Evolutionary conservation across 2,329 filamentous ascomycete genomes (phyloP).

Genomic region (Fusarium anthophilum): DNA sequence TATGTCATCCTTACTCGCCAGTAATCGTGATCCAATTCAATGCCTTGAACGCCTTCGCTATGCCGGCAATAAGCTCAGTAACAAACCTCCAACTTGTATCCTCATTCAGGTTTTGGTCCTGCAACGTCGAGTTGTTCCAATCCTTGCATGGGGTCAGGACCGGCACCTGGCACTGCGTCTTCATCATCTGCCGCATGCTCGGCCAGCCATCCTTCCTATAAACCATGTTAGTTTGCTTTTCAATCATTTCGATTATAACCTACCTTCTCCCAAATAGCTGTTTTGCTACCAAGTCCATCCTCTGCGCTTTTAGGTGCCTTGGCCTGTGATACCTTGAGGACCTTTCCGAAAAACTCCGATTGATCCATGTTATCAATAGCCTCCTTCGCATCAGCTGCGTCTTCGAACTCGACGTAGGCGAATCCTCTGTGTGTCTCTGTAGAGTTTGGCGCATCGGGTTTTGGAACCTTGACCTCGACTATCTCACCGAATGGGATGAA

Average conservation of each 20-base stretch:
- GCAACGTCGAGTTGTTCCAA: constrained; percentile 93
- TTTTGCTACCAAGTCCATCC: constrained; percentile 91
- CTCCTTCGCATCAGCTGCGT: constrained; percentile 85
- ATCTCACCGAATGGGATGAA: constrained; percentile 98
- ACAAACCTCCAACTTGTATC: constrained; percentile 47
- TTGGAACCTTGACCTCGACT: constrained; percentile 87
- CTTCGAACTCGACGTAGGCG: constrained; percentile 95
- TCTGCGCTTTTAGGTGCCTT: constrained; percentile 90
- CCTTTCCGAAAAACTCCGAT: constrained; percentile 89
- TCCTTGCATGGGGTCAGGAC: constrained; percentile 93
- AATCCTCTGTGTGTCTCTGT: constrained; percentile 88
- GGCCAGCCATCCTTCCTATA: constrained; percentile 90
- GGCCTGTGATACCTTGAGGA: constrained; percentile 90
- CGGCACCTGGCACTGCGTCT: constrained; percentile 55
- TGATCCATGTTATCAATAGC: constrained; percentile 99
- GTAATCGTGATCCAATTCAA: constrained; percentile 37
- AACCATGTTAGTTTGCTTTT: constrained; percentile 5
- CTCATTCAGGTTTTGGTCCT: constrained; percentile 77
- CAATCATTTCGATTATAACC: constrained; percentile 39
- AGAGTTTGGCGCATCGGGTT: constrained; percentile 82
- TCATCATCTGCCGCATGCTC: constrained; percentile 73
- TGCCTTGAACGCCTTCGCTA: constrained; percentile 58
- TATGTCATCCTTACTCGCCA: constrained; percentile 34
- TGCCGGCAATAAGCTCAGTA: constrained; percentile 47
- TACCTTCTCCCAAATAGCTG: constrained; percentile 97